Evolutionary conservation across 164 flowering plant species (phyloP).

Genomic region (Stephania yunnanensis): DNA sequence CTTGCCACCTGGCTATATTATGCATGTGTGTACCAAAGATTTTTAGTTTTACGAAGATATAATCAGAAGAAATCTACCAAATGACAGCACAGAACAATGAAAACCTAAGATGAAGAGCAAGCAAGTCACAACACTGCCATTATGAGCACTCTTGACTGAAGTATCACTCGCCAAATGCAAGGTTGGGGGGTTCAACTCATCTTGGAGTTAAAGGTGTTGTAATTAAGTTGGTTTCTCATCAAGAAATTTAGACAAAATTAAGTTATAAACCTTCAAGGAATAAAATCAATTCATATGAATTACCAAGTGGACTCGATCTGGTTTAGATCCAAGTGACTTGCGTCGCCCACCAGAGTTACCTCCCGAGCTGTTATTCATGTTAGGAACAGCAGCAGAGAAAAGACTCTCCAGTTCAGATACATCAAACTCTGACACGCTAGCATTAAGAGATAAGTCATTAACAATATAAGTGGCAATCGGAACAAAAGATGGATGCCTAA

Average conservation of each 20-base stretch:
- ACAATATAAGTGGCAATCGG: background rate
- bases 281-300: background rate
- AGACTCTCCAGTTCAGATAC: constrained; percentile 87
- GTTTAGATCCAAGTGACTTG: constrained; percentile 77
- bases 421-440: constrained; percentile 86
- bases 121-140: background rate
- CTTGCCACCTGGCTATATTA: background rate
- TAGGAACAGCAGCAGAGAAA: constrained; percentile 76
- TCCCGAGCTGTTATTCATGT: constrained; percentile 46
- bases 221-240: no score
- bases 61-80: background rate
- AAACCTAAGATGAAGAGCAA: background rate
- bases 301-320: constrained; percentile 85
- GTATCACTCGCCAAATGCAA: no score
- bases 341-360: constrained; percentile 54
- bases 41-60: background rate
- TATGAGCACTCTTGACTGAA: background rate
- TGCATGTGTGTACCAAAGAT: background rate
- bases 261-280: background rate
- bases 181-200: no score
- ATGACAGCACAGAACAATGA: background rate
- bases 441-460: constrained; percentile 17
- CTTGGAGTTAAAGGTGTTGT: no score
- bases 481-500: background rate
- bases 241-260: background rate